Percentiles rank a stretch among this genome's conserved stretches.
Conservation (phyloP, 2,329 filamentous ascomycete species). For the Paramyrothecium roridum region DNA sequence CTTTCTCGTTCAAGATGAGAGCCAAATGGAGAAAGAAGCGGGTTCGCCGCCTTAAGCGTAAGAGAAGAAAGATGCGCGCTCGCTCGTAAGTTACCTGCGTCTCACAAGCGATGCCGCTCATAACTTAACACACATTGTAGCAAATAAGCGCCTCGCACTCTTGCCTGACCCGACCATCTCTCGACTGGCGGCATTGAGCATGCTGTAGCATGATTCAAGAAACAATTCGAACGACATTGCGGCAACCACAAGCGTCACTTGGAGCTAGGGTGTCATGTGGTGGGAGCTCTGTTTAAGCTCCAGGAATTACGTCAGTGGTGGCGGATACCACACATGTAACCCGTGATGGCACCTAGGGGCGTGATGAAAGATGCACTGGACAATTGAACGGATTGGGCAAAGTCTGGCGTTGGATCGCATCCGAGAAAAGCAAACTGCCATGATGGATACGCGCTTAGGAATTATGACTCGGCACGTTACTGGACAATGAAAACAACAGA, state of each 20-base stretch:
- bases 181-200: conserved; percentile 33
- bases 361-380: conserved; percentile 27
- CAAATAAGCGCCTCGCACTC: conserved; percentile 65
- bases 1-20: conserved; percentile 64
- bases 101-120: not conserved
- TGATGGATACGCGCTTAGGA: conserved; percentile 17
- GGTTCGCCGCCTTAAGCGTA: conserved; percentile 97
- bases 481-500: conserved; percentile 22
- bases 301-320: conserved; percentile 20
- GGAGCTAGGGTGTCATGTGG: not conserved
- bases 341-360: conserved; percentile 12
- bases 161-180: conserved; percentile 52
- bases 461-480: conserved; percentile 14
- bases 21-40: conserved; percentile 99
- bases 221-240: conserved; percentile 13
- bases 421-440: conserved; percentile 18
- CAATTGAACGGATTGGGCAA: conserved; percentile 28
- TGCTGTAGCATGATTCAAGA: conserved; percentile 20
- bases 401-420: conserved; percentile 6
- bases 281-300: conserved; percentile 20
- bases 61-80: conserved; percentile 99
- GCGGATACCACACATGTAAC: conserved; percentile 21
- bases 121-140: conserved; percentile 38
- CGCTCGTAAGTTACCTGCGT: conserved; percentile 69
- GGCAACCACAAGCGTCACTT: conserved; percentile 1